A percentile compares a stretch with the other conserved stretches of the same genome.
Conservation (phyloP, 805 yeast species). For the Lachancea mirantina region DNA sequence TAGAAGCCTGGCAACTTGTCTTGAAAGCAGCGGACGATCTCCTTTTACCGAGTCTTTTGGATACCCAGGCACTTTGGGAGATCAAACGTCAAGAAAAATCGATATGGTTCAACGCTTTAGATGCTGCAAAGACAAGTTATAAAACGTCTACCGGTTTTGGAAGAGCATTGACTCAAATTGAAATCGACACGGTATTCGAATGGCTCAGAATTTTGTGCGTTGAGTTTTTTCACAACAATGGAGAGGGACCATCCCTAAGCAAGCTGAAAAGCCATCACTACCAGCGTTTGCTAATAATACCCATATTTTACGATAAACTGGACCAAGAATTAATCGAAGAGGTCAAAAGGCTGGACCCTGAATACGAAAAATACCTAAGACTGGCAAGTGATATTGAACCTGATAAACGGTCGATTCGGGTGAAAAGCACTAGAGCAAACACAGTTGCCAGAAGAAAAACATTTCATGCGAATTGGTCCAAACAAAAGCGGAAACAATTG, state of each 20-base stretch:
- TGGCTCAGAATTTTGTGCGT: constrained; percentile 63
- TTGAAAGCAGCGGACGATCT: constrained; percentile 62
- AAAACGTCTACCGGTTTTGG: constrained; percentile 41
- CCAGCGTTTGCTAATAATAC: constrained; percentile 55
- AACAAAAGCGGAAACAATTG: constrained; percentile 42
- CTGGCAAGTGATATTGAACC: constrained; percentile 38
- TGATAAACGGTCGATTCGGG: constrained; percentile 2
- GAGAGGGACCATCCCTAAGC: constrained; percentile 70
- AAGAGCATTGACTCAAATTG: constrained; percentile 48
- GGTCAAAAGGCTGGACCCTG: constrained; percentile 51
- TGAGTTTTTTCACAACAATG: constrained; percentile 73
- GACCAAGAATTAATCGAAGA: constrained; percentile 44
- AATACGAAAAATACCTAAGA: constrained; percentile 42
- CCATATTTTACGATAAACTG: constrained; percentile 55
- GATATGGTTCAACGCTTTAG: constrained; percentile 40
- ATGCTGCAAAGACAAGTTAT: constrained; percentile 37
- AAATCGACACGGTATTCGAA: constrained; percentile 58
- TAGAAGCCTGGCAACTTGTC: constrained; percentile 74
- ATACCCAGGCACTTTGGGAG: constrained; percentile 19
- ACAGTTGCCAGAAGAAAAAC: constrained; percentile 59
- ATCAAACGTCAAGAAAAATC: constrained; percentile 31
- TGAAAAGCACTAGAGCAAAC: constrained; percentile 34
- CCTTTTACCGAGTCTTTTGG: constrained; percentile 47
- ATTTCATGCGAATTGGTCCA: constrained; percentile 64
- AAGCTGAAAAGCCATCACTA: constrained; percentile 56